Evolutionary conservation across 352 stramenopile genomes (phyloP), one percentile per base, ranked within the genome.

Genomic region (Phytophthora pini): DNA sequence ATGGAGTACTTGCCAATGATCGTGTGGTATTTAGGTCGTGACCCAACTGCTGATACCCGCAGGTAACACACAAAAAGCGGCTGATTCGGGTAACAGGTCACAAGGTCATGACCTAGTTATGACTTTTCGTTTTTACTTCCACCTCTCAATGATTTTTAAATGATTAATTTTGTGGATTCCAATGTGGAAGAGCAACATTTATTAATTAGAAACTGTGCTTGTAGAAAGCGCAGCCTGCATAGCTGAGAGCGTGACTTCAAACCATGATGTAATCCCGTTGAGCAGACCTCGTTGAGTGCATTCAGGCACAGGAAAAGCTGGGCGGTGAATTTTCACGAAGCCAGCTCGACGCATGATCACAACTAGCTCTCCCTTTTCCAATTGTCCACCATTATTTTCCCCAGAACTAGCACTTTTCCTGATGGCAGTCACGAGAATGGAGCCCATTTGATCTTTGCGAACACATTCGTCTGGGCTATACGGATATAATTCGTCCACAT

Each of bases 401-500:
- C 27, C 36, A 1, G 15, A 3, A 4, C 13, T 6, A 34, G 39
- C 54, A 24, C 40, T 39, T 17, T n/a, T 50, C 20, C 4, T 56
- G 10, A 24, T 17, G 7, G 52, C 24, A 39, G 62, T 70, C 31
- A 65, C 26, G 3, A 69, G 24, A 46, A 64, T 55, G 4, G 32
- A 40, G 2, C 41, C 62, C 26, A 50, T 46, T 20, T 61, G 36
- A 46, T 65, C 62, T 54, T 61, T 65, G 17, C 55, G 62, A 22
- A 70, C 62, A 13, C 55, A 52, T 17, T 71, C 49, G 12, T 47
- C 34, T 31, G 56, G 43, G 9, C 12, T 65, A 56, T 71, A 71
- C 11, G 56, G 63, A 7, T 66, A 57, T 2, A 66, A 34, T 4
- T 71, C 49, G 27, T 70, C 62, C 20, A 54, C 56, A 38, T 71